Evolutionary conservation across 2,329 filamentous ascomycete genomes (phyloP), one percentile per base, ranked within the genome.

Genomic region (Sphaerulina vaccinii): DNA sequence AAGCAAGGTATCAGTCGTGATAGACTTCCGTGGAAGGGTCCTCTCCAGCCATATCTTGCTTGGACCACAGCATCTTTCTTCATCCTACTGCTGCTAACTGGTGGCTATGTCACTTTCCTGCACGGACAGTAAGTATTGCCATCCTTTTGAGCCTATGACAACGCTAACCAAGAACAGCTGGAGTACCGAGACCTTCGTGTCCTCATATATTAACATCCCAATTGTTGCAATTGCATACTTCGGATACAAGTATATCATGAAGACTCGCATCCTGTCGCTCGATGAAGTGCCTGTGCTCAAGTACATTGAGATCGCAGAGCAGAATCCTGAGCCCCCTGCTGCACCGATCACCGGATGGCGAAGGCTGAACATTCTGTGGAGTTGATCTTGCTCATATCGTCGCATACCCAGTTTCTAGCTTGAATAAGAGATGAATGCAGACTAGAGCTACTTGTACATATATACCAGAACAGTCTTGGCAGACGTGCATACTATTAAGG

Each of bases 1-100:
- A 64, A 69, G 2, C 83, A 86, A 56, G 77, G 77, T 18, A 63
- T 73, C 41, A 78, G 82, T 44, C 79, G 80, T 3, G 79, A 84
- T 50, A 72, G 78, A 1, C 73, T 86, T 0, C 82, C 83, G 0
- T 86, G 82, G 69, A 79, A 77, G 52, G 85, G 85, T 60, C 84
- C 80, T 77, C 83, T 81, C 0, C 85, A 86, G 54, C 84, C 84
- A 0, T 78, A 74, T 54, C 81, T 83, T 0, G 82, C 83, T 0
- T 78, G 79, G 65, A 62, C 81, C 15, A 78, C 75, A 6, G 73
- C 85, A 13, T 76, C 86, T 4, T 72, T 85, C 1, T 75, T 85
- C 0, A 82, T 85, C 57, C 82, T 56, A 8, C 29, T 56, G 15
- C 42, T 56, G 11, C 29, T 52, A 27, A 56, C 54, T 19, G 54